phyloP scores from a whole-genome alignment of 176 grass and related monocot species.

The Triticum dicoccoides region DNA sequence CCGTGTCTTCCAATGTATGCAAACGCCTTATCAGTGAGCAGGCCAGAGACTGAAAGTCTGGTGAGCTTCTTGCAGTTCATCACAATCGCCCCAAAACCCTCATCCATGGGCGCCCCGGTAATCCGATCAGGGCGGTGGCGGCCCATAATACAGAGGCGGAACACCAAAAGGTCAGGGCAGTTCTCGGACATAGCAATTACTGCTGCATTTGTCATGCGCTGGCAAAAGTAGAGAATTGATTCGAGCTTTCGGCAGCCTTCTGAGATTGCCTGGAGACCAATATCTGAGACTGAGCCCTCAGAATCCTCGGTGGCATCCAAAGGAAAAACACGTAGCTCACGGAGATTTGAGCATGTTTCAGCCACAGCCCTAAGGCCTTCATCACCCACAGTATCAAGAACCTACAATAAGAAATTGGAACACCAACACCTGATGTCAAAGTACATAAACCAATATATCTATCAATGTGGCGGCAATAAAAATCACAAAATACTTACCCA shows the following conservation, averaged over 20 bases:
- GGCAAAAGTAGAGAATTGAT: constrained; percentile 85
- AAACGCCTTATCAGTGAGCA: constrained; percentile 81
- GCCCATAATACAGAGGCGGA: constrained; percentile 94
- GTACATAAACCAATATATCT: neutral
- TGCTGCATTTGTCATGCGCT: constrained; percentile 78
- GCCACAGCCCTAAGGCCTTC: constrained; percentile 76
- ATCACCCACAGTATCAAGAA: constrained; percentile 81
- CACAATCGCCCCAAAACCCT: constrained; percentile 79
- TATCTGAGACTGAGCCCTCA: constrained; percentile 67
- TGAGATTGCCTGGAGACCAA: constrained; percentile 65
- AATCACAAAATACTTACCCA: constrained; percentile 48
- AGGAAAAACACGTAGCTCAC: constrained; percentile 79
- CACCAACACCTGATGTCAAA: neutral
- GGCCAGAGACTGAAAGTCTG: constrained; percentile 80
- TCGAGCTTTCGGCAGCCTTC: constrained; percentile 78
- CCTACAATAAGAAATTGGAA: constrained; percentile 44
- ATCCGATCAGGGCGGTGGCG: constrained; percentile 62
- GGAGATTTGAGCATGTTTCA: constrained; percentile 60
- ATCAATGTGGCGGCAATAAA: neutral
- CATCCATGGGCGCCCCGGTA: constrained; percentile 70
- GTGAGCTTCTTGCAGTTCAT: constrained; percentile 86
- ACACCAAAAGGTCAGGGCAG: constrained; percentile 74
- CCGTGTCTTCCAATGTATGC: constrained; percentile 67
- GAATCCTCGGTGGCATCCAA: constrained; percentile 62
- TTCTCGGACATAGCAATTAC: constrained; percentile 67